Conservation (phyloP, 2,329 filamentous ascomycete genomes). For the Colletotrichum sp. region DNA sequence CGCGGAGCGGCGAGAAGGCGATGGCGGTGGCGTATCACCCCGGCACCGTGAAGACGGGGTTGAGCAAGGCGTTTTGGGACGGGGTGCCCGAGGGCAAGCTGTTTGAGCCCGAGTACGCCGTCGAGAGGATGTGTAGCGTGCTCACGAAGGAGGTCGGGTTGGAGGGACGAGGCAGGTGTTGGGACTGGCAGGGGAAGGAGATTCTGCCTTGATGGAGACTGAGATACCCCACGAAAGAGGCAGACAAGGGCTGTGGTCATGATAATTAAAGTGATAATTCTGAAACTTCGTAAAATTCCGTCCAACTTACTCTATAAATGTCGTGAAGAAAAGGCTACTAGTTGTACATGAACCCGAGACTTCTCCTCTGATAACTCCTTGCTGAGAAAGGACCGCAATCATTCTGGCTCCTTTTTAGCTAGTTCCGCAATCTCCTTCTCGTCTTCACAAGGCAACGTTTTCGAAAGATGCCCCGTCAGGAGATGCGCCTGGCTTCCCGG, state of each 20-base stretch:
- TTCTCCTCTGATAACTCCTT: conserved; percentile 14
- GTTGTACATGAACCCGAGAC: conserved; percentile 6
- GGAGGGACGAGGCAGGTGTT: conserved; percentile 65
- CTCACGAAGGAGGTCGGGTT: conserved; percentile 51
- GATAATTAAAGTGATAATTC: neutral
- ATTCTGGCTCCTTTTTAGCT: neutral
- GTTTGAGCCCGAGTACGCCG: conserved; percentile 71
- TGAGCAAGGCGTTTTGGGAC: conserved; percentile 76
- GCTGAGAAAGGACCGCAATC: neutral
- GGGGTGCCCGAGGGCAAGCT: conserved; percentile 66
- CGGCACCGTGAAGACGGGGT: conserved; percentile 78
- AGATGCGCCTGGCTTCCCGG: conserved; percentile 48
- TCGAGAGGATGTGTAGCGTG: conserved; percentile 67
- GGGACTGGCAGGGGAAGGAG: conserved; percentile 73
- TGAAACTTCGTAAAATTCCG: neutral
- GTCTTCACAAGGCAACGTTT: conserved; percentile 62
- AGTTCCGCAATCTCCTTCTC: neutral
- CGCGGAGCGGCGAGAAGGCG: conserved; percentile 64
- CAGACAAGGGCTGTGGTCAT: no score
- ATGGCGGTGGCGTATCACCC: conserved; percentile 77
- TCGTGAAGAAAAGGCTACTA: conserved; percentile 5
- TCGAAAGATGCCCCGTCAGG: conserved; percentile 67
- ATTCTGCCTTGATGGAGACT: conserved; percentile 51
- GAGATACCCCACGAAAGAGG: no score
- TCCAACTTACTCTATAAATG: conserved; percentile 2